phyloP scores from a whole-genome alignment of 306 rosid genomes.

The Clitoria ternatea region DNA sequence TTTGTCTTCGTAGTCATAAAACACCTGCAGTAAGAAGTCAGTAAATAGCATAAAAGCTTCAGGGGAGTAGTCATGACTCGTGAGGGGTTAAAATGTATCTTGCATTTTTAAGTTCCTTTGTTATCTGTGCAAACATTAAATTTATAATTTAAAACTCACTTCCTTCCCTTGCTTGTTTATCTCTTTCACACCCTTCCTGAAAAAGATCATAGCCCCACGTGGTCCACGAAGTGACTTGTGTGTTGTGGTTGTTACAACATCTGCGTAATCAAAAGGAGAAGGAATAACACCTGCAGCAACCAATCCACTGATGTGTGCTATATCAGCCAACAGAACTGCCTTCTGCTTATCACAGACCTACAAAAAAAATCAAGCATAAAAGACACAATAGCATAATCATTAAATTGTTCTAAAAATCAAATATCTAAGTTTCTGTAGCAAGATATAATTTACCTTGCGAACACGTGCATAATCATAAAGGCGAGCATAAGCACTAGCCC shows the following conservation, averaged over 20 bases:
- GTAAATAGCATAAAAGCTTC: background rate
- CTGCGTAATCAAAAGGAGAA: constrained; percentile 98
- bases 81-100: background rate
- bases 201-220: constrained; percentile 97
- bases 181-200: constrained; percentile 82
- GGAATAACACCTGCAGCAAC: constrained; percentile 98
- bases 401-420: constrained; percentile 2
- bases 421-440: background rate
- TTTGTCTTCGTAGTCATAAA: constrained; percentile 76
- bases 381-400: constrained; percentile 3
- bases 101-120: constrained; percentile 2
- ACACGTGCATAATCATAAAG: constrained; percentile 87
- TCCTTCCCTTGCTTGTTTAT: constrained; percentile 90
- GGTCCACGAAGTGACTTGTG: constrained; percentile 98
- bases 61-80: background rate
- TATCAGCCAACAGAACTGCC: constrained; percentile 95
- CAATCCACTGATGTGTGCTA: constrained; percentile 97
- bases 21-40: constrained; percentile 44
- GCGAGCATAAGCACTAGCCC: constrained; percentile 99
- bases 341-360: constrained; percentile 95
- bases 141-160: constrained; percentile 48
- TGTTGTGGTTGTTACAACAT: constrained; percentile 91
- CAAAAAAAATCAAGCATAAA: background rate
- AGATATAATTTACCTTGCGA: constrained; percentile 64
- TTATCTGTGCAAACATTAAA: background rate